Percentiles rank a stretch among this genome's conserved stretches.
These are phyloP conservation scores for Phytophthora pluvialis DNA, from an alignment of 352 stramenopile species.

Conservation along the genomic window DNA sequence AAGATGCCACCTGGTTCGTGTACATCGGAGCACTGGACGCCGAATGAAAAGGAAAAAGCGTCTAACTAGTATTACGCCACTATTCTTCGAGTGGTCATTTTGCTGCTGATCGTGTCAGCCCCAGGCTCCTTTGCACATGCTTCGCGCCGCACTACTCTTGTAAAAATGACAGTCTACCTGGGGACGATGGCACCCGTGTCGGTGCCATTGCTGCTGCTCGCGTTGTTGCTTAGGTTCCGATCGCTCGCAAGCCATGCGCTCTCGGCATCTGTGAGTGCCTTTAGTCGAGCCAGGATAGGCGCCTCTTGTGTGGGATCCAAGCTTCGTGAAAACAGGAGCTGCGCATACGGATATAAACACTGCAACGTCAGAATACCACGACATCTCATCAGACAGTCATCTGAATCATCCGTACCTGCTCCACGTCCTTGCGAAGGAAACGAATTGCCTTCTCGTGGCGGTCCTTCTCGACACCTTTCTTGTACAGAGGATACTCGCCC, in stretches of 20 bases:
- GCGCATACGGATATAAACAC: slow-evolving; percentile 15
- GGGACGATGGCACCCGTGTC: slow-evolving; percentile 49
- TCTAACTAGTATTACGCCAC: slow-evolving; percentile 43
- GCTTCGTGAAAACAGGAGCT: slow-evolving; percentile 81
- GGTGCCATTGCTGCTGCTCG: slow-evolving; percentile 25
- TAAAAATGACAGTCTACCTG: slow-evolving; percentile 31
- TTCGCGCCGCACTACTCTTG: slow-evolving; percentile 13
- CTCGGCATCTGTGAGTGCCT: slow-evolving; percentile 74
- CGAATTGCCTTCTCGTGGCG: slow-evolving; percentile 80
- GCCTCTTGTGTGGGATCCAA: slow-evolving; percentile 72
- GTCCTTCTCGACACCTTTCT: slow-evolving; percentile 77
- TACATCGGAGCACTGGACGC: not conserved
- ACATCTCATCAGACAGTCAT: not conserved
- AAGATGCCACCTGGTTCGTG: slow-evolving; percentile 8
- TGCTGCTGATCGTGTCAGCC: slow-evolving; percentile 14
- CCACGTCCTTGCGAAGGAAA: slow-evolving; percentile 81
- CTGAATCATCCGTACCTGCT: slow-evolving; percentile 62
- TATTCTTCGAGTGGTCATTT: slow-evolving; percentile 29
- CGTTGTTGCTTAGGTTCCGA: slow-evolving; percentile 46
- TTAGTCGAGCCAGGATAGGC: slow-evolving; percentile 68
- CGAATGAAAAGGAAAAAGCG: slow-evolving; percentile 19
- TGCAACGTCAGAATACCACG: slow-evolving; percentile 13
- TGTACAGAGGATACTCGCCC: slow-evolving; percentile 86
- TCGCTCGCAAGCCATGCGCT: slow-evolving; percentile 70
- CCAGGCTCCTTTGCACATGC: slow-evolving; percentile 21